Evolutionary conservation across 805 yeast species (phyloP).

Genomic region (Naumovozyma baii): DNA sequence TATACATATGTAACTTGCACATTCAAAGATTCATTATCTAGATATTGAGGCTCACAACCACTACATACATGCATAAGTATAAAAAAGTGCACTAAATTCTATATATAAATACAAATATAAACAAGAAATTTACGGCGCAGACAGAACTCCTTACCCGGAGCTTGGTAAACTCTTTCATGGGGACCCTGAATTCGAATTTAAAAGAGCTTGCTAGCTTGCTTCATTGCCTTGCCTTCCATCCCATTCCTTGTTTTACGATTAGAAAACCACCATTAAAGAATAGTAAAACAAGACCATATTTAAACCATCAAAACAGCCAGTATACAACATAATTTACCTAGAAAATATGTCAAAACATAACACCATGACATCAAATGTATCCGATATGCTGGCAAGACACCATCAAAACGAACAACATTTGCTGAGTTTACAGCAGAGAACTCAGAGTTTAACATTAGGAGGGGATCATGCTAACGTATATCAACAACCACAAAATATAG

Average conservation of each 20-base stretch:
- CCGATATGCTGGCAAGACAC: slow-evolving; percentile 36
- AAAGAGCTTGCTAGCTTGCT: too few species aligned
- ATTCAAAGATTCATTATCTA: too few species aligned
- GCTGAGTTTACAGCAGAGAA: slow-evolving; percentile 36
- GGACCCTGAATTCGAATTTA: neutral
- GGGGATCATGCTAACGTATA: slow-evolving; percentile 4
- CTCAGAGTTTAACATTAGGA: slow-evolving; percentile 34
- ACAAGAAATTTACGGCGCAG: neutral
- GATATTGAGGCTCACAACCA: too few species aligned
- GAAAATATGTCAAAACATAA: slow-evolving; percentile 29
- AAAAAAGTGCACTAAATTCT: neutral
- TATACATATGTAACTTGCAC: too few species aligned
- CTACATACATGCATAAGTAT: slow-evolving; percentile 9
- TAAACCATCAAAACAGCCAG: too few species aligned
- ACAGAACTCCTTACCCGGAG: neutral
- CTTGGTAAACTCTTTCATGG: neutral
- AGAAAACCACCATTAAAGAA: too few species aligned
- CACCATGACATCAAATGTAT: slow-evolving; percentile 30
- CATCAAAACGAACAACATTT: slow-evolving; percentile 39
- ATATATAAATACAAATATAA: too few species aligned
- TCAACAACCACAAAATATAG: slow-evolving; percentile 4
- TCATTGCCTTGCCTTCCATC: too few species aligned
- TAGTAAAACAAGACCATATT: too few species aligned
- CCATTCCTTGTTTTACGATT: too few species aligned
- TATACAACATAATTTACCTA: too few species aligned